A percentile compares a stretch with the other conserved stretches of the same genome.
Conservation (phyloP, 2,329 filamentous ascomycete species). For the Exutisphaerella laricina region DNA sequence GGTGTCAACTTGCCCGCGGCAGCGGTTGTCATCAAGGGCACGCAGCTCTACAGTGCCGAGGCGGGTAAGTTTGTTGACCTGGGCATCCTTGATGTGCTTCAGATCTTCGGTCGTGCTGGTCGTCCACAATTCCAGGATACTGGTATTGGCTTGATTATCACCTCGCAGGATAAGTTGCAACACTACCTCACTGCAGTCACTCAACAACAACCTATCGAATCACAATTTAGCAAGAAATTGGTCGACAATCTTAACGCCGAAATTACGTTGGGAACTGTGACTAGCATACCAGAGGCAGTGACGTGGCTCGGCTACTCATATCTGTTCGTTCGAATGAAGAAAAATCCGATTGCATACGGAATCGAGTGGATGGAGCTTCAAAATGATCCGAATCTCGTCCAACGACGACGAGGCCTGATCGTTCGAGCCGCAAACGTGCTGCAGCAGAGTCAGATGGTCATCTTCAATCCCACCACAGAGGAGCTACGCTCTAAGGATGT, state of each 20-base stretch:
- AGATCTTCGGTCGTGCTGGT: conserved; percentile 97
- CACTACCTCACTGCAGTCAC: conserved; percentile 93
- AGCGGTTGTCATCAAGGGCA: conserved; percentile 96
- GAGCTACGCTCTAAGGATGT: conserved; percentile 92
- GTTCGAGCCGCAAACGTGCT: conserved; percentile 82
- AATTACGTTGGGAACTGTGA: conserved; percentile 88
- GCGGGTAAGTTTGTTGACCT: conserved; percentile 96
- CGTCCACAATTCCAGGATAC: conserved; percentile 96
- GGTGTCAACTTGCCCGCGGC: conserved; percentile 97
- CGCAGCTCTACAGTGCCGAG: conserved; percentile 91
- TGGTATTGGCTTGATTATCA: conserved; percentile 97
- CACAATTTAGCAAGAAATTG: conserved; percentile 86
- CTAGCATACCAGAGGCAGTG: conserved; percentile 85
- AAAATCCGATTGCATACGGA: conserved; percentile 84
- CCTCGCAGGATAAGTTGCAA: conserved; percentile 83
- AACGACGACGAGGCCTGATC: conserved; percentile 75
- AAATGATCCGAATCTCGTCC: conserved; percentile 82
- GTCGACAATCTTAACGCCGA: conserved; percentile 98
- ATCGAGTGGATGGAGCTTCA: conserved; percentile 90
- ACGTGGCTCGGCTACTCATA: conserved; percentile 99
- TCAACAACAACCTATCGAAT: conserved; percentile 94
- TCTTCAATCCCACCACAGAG: conserved; percentile 92
- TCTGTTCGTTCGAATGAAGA: conserved; percentile 91
- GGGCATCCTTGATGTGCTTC: conserved; percentile 91
- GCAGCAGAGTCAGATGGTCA: conserved; percentile 96